These are phyloP conservation scores for Tuber indicum DNA, from an alignment of 495 filamentous ascomycete genomes.

Conservation along the genomic window DNA sequence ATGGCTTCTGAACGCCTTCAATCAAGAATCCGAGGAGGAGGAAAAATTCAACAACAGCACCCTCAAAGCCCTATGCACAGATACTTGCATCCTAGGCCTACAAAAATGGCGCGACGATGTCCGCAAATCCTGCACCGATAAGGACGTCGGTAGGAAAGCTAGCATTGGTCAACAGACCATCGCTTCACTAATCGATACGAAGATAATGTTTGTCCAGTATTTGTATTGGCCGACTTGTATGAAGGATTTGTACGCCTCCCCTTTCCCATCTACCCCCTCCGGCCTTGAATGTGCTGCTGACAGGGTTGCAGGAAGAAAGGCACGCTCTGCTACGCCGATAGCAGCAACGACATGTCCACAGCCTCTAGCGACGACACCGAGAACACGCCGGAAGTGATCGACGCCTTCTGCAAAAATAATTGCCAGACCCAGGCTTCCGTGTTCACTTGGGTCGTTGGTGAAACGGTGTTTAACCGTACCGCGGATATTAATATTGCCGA, in stretches of 20 bases:
- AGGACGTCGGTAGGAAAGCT: not conserved
- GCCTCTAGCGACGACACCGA: not conserved
- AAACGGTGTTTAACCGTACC: not conserved
- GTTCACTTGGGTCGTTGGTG: constrained; percentile 5
- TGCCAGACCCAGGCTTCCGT: constrained; percentile 10
- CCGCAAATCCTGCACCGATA: not conserved
- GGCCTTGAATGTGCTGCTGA: not conserved
- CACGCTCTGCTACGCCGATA: constrained; percentile 6
- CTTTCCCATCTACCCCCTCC: not conserved
- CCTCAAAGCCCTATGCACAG: constrained; percentile 9
- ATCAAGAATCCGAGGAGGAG: not conserved
- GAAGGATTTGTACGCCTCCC: constrained; percentile 6
- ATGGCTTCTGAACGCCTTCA: constrained; percentile 7
- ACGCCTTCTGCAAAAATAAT: constrained; percentile 10
- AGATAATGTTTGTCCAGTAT: not conserved
- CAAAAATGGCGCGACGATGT: constrained; percentile 9
- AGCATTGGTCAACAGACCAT: not conserved
- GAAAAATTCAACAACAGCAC: constrained; percentile 6
- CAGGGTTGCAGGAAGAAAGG: not conserved
- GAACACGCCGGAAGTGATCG: constrained; percentile 8
- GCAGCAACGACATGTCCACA: not conserved
- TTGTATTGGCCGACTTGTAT: constrained; percentile 22
- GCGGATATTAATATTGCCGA: not conserved
- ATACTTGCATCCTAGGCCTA: constrained; percentile 4
- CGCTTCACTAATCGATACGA: not conserved